Percentiles rank a stretch among this genome's conserved stretches.
These are phyloP conservation scores for Benincasa hispida DNA, from an alignment of 306 rosid species.

Conservation along the genomic window DNA sequence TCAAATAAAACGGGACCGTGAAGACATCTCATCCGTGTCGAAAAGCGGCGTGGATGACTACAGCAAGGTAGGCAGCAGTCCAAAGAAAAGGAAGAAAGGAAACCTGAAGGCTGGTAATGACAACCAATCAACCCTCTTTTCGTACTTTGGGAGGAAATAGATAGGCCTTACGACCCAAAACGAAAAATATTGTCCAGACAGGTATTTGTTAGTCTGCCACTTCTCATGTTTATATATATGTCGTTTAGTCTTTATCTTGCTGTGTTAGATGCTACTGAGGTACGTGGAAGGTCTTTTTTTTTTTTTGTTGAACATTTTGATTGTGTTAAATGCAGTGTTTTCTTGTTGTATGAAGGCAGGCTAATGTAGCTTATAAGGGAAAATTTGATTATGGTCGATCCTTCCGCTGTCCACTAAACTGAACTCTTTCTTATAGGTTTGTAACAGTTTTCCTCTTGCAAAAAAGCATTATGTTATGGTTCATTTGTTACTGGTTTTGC, in stretches of 20 bases:
- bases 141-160: conserved; percentile 55
- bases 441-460: background rate
- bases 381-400: background rate
- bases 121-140: conserved; percentile 55
- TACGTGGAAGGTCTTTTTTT: background rate
- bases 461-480: background rate
- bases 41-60: conserved; percentile 16
- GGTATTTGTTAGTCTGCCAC: too few relatives aligned
- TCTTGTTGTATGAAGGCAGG: background rate
- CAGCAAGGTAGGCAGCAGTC: conserved; percentile 16
- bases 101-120: conserved; percentile 32
- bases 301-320: background rate
- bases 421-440: background rate
- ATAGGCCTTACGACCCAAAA: too few relatives aligned
- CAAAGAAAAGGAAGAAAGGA: conserved; percentile 40
- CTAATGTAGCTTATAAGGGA: background rate
- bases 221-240: background rate
- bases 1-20: conserved; percentile 42
- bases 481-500: background rate
- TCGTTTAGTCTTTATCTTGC: background rate
- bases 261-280: background rate
- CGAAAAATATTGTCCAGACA: too few relatives aligned
- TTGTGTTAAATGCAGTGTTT: background rate
- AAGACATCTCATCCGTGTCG: conserved; percentile 27
- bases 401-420: background rate